phyloP scores from a whole-genome alignment of 495 filamentous ascomycete species.

The Penicillium mononematosum region DNA sequence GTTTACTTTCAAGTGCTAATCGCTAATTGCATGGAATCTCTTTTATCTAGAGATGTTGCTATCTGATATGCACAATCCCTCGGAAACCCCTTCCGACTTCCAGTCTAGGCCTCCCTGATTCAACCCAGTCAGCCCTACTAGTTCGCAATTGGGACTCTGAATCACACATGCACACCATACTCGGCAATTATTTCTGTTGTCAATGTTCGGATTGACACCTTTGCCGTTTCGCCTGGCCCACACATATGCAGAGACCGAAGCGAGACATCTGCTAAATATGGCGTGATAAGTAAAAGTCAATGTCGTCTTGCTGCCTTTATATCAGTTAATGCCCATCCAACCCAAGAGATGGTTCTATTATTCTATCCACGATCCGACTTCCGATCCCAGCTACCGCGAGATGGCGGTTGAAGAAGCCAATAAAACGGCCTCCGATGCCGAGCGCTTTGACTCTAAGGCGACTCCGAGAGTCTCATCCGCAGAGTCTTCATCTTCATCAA shows the following conservation, averaged over 20 bases:
- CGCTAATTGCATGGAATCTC: neutral
- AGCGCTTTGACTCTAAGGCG: constrained; percentile 16
- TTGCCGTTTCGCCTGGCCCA: constrained; percentile 1
- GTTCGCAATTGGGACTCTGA: constrained; percentile 7
- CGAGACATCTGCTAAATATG: constrained; percentile 13
- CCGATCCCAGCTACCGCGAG: constrained; percentile 1
- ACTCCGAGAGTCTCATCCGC: constrained; percentile 9
- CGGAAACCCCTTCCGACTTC: neutral
- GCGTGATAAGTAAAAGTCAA: constrained; percentile 21
- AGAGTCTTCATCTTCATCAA: constrained; percentile 29
- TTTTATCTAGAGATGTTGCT: neutral
- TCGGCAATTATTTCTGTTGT: neutral
- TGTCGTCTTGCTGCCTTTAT: constrained; percentile 2
- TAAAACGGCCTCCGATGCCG: neutral
- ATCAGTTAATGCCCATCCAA: constrained; percentile 6
- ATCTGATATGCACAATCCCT: neutral
- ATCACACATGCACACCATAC: neutral
- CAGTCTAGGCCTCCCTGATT: neutral
- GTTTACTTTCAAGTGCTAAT: neutral
- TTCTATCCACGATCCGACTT: neutral
- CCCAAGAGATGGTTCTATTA: neutral
- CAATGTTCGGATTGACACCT: neutral
- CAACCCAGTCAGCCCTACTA: neutral
- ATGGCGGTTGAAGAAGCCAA: constrained; percentile 27
- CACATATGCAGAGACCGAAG: neutral